Base-by-base conservation (phyloP, 2,329 filamentous ascomycete species). In the Chrysosporium queenslandicum region DNA sequence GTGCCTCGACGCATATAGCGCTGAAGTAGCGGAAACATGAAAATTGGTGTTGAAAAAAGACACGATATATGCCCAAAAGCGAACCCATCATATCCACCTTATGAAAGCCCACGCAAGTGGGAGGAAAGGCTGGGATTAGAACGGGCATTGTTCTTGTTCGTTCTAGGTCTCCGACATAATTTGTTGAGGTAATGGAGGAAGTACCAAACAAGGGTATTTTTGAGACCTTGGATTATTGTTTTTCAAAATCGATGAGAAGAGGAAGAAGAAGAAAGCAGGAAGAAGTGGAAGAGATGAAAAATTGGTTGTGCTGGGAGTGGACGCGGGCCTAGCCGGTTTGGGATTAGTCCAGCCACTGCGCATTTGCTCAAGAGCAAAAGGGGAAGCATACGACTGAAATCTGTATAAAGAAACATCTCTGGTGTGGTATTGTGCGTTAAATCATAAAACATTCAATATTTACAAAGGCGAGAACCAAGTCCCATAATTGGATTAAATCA, bases 81-180 rank as follows among this genome's bases (percentile, higher is more conserved):
- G 69, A 72, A 72, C 67, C 69, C 67, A 64, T 60, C 59, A 64
- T 65, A 63, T 61, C 62, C 60, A 56, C 56, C 50, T 47, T 27
- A 9, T 29, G 27, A 29, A 30, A 30, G 25, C 11, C 55, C 50
- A 46, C 58, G 46, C 55, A 53, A 30, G 27, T 55, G 53, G 34
- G 43, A 39, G 50, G 40, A 50, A 57, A 62, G 50, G 61, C 54
- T 64, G 63, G 68, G 68, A 71, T 71, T 72, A 69, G 65, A 69
- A 69, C 60, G 66, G 69, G 68, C 68, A 66, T 16, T 49, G 37
- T 42, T 45, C 47, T 58, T 29, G n/a, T 50, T 71, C 62, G 55
- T 49, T 71, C 69, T 71, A 58, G 68, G 69, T 71, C 69, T 66
- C 63, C 32, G 50, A 58, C 61, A 64, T 63, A 66, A 71, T 71